Percentiles rank a stretch among this genome's conserved stretches.
Conservation (phyloP, 768 basidiomycete species). For the Lactifluus pinguis region DNA sequence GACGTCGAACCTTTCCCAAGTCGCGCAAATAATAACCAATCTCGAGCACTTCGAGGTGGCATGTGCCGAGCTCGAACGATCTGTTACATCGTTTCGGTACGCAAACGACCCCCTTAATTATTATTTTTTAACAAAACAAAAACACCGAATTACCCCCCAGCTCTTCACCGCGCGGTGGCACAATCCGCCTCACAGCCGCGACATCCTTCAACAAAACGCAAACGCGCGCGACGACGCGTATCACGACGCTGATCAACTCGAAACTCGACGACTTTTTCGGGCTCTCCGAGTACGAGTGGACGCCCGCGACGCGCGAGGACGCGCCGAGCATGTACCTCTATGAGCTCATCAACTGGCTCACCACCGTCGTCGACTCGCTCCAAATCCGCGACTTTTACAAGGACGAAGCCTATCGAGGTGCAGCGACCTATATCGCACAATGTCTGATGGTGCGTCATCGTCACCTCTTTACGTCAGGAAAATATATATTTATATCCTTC, state of each 20-base stretch:
- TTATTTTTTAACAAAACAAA: neutral
- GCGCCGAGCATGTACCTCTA: conserved; percentile 91
- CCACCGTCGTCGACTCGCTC: conserved; percentile 88
- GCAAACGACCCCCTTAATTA: conserved; percentile 17
- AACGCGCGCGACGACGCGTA: conserved; percentile 58
- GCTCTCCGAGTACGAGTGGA: conserved; percentile 93
- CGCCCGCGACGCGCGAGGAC: conserved; percentile 56
- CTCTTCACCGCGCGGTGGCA: conserved; percentile 75
- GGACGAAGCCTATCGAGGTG: conserved; percentile 82
- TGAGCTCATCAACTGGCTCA: conserved; percentile 93
- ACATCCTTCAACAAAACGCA: conserved; percentile 63
- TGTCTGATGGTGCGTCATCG: conserved; percentile 67
- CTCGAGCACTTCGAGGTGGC: conserved; percentile 85
- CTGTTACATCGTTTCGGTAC: conserved; percentile 74
- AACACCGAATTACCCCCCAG: conserved; percentile 22
- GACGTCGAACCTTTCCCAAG: conserved; percentile 77
- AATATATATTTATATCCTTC: too few relatives aligned
- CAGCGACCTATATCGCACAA: conserved; percentile 80
- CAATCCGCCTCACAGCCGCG: conserved; percentile 57
- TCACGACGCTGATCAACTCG: conserved; percentile 74
- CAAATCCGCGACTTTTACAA: conserved; percentile 78
- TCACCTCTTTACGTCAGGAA: neutral
- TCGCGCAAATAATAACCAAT: conserved; percentile 89
- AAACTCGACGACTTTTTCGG: conserved; percentile 97
- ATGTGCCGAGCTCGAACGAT: conserved; percentile 76